These are phyloP conservation scores for Carpinus fangiana DNA, from an alignment of 306 rosid species.

Conservation along the genomic window DNA sequence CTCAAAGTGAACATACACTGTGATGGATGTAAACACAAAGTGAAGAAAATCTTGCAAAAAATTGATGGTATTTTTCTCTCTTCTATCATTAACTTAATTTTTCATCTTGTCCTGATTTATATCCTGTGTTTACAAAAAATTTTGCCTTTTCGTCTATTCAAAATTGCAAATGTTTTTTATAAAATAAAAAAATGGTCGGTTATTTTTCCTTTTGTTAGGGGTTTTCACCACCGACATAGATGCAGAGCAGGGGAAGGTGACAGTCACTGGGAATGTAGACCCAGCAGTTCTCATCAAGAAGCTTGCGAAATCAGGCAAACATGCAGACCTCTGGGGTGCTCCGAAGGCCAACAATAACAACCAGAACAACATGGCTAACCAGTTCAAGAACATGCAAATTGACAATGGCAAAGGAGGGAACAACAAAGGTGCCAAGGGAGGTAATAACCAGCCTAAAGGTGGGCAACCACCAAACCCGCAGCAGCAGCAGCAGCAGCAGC, in stretches of 20 bases:
- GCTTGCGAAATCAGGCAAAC: conserved; percentile 84
- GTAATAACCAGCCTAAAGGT: conserved; percentile 47
- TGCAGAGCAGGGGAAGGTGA: conserved; percentile 90
- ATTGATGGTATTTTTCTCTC: conserved; percentile 64
- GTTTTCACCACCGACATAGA: conserved; percentile 85
- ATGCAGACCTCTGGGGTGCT: conserved; percentile 81
- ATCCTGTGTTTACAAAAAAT: background rate
- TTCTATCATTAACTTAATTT: background rate
- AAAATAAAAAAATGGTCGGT: background rate
- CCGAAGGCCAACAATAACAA: conserved; percentile 44
- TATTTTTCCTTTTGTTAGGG: conserved; percentile 36
- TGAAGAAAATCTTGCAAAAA: conserved; percentile 90
- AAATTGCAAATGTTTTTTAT: too few relatives aligned
- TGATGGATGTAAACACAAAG: conserved; percentile 93
- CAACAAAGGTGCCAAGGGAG: conserved; percentile 53
- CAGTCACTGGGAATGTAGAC: conserved; percentile 87
- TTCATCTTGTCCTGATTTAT: background rate
- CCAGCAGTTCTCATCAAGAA: conserved; percentile 79
- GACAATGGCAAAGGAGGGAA: conserved; percentile 43
- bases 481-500: conserved; percentile 33
- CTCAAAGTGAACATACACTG: conserved; percentile 97
- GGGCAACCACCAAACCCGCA: conserved; percentile 27
- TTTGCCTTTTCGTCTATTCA: background rate
- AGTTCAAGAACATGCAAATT: conserved; percentile 72
- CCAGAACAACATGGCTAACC: conserved; percentile 50